A percentile compares a stretch with the other conserved stretches of the same genome.
Conservation (phyloP, 768 basidiomycete species). For the Leccinum subtestaceum region DNA sequence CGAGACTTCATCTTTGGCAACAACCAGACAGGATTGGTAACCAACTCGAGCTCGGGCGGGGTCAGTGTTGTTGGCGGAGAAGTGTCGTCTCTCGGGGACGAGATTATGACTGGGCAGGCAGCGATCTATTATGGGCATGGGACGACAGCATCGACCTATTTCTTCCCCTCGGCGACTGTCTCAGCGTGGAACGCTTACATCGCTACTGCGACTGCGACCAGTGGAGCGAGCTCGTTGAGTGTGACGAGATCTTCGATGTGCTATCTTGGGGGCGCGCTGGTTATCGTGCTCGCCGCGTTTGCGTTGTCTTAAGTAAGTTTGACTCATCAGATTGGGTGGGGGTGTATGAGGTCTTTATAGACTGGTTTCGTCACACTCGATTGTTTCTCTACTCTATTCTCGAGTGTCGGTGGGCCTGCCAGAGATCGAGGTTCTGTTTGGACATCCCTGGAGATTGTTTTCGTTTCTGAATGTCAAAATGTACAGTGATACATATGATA, state of each 20-base stretch:
- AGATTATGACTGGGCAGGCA: constrained; percentile 50
- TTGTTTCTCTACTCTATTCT: too few species aligned
- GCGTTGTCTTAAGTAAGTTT: not conserved
- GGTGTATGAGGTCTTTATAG: too few species aligned
- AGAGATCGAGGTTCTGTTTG: too few species aligned
- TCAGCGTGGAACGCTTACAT: constrained; percentile 57
- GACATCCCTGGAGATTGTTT: too few species aligned
- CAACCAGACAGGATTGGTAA: constrained; percentile 51
- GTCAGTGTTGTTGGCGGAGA: constrained; percentile 48
- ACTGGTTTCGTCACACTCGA: too few species aligned
- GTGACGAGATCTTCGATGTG: not conserved
- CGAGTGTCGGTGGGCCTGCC: too few species aligned
- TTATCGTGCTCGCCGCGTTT: not conserved
- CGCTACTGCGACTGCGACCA: constrained; percentile 3
- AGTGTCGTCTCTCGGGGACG: constrained; percentile 40
- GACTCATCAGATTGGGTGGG: too few species aligned
- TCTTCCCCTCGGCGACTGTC: constrained; percentile 54
- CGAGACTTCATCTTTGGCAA: too few species aligned
- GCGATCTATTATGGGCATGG: constrained; percentile 53
- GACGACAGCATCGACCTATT: constrained; percentile 47
- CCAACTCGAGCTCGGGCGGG: constrained; percentile 22
- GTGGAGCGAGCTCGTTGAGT: not conserved
- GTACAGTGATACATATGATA: too few species aligned
- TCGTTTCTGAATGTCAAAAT: too few species aligned
- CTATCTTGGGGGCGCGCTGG: not conserved